Percentiles rank a stretch among this genome's conserved stretches.
Conservation (phyloP, 768 basidiomycete genomes). For the Suillus tomentosus region DNA sequence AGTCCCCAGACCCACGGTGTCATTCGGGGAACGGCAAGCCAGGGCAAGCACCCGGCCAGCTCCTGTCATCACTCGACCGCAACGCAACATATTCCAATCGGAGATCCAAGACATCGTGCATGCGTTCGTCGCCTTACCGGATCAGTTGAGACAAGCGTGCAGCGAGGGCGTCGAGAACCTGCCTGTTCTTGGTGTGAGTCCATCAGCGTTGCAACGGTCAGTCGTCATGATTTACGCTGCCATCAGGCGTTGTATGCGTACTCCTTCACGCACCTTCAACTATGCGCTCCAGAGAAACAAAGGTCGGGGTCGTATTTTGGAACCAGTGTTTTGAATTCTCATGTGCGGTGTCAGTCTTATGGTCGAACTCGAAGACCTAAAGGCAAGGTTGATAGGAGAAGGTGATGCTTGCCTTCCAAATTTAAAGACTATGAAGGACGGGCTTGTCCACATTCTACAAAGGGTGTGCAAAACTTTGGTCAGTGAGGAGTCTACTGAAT, state of each 20-base stretch:
- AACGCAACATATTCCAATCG: constrained; percentile 19
- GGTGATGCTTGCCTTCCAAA: constrained; percentile 19
- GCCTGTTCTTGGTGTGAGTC: constrained; percentile 29
- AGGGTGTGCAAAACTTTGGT: constrained; percentile 13
- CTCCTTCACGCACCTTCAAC: constrained; percentile 27
- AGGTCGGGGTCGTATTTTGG: constrained; percentile 15
- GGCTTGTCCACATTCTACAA: constrained; percentile 20
- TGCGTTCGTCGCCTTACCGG: constrained; percentile 18
- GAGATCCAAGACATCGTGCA: constrained; percentile 22
- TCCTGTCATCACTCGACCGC: constrained; percentile 6
- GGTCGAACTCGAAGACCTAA: neutral
- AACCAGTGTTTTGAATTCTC: constrained; percentile 13
- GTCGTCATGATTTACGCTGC: constrained; percentile 12
- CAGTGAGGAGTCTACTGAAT: constrained; percentile 13
- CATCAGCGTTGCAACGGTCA: neutral
- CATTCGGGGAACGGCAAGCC: neutral
- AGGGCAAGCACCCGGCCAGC: neutral
- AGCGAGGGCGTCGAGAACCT: constrained; percentile 16
- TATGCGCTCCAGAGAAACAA: constrained; percentile 20
- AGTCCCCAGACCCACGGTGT: neutral
- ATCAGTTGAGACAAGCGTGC: constrained; percentile 16
- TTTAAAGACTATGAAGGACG: constrained; percentile 16
- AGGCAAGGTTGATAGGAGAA: constrained; percentile 5
- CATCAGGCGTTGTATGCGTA: constrained; percentile 31
- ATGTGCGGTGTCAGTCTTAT: constrained; percentile 12